Base-by-base conservation (phyloP, 805 yeast species). In the Candida fluviatilis region DNA sequence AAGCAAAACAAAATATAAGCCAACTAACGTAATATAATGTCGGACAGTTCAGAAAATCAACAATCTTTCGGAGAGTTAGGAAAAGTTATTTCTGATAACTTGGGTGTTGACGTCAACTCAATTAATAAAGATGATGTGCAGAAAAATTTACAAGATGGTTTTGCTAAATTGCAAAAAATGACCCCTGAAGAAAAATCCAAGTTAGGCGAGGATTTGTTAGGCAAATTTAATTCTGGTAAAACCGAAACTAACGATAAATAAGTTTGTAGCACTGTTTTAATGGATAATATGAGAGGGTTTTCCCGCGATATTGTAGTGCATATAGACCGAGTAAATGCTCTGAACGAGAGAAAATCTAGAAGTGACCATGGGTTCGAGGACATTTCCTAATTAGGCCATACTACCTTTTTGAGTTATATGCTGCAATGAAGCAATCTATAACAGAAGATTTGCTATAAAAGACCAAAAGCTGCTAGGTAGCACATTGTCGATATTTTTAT, bases 1-100 rank as follows among this genome's bases (percentile, higher is more conserved):
- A 23, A 7, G 25, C 25, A 23, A 23, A 23, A 23, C 25, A 23
- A 23, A 7, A 23, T n/a, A n/a, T n/a, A 21, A 21, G 8, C 6
- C 6, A 21, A 21, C 10, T 6, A 21, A 21, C 8, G 8, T 21
- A 21, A 21, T 21, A 21, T 10, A 26, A 26, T 26, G 29, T 26
- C 29, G 6, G 29, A 26, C 7, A 26, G n/a, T 26, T 26, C 29
- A 12, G 29, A 26, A 5, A 26, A 26, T 12, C 29, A 26, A 13
- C 29, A 25, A 41, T 31, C 38, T 8, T 39, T 46, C 13, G 55
- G 56, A 15, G 46, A 52, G 25, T 38, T 37, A 30, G 51, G 51
- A 2, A 37, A 47, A 8, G 31, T 42, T 5, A 33, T 28, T 29
- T 19, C 41, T 19, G 45, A 42, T 17, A 31, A 38, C 25, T 31